Base-by-base conservation (phyloP, 352 stramenopile species). In the Phytophthora fragariaefolia region DNA sequence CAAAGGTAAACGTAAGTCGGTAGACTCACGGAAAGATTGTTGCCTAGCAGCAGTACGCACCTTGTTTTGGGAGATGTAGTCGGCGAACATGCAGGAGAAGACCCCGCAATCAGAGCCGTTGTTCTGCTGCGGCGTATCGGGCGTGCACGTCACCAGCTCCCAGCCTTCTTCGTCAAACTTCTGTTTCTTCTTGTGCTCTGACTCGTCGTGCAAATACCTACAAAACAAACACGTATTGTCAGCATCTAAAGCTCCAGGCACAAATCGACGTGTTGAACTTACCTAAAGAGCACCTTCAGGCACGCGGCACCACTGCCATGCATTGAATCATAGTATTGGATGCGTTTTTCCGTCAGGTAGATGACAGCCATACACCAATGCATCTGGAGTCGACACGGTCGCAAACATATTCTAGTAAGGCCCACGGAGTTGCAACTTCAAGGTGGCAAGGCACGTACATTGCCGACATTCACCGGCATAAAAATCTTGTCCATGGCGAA, bases 401-500 rank as follows among this genome's bases (percentile, higher is more conserved):
- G 7, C 28, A 34, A 34, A 43, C 36, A 2, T 17, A 43, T 32
- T 8, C 4, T 4, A 0, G 20, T 6, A 43, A 43, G 15, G 36
- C 20, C 36, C 34, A 18, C 4, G 2, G 15, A 43, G 17, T 43
- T 22, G 15, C 17, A 12, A 7, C 28, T 1, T 5, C 15, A 23
- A 48, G 7, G 3, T 26, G 13, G 3, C 6, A 43, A 0, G 22
- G 10, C 10, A 70, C 82, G 57, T 80, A 94, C 88, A 56, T 96
- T 95, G 43, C 79, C 87, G n/a, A 96, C 74, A 53, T 96, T 95
- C 50, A 96, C 80, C 4, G 88, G 88, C 3, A 96, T 78, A 58
- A 95, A 95, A 63, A 96, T 80, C 60, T 96, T 96, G 76, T 96
- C 88, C 86, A 96, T 93, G n/a, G 83, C 69, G 56, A 96, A 96